Base-by-base conservation (phyloP, 768 basidiomycete genomes). In the Hydnum rufescens region DNA sequence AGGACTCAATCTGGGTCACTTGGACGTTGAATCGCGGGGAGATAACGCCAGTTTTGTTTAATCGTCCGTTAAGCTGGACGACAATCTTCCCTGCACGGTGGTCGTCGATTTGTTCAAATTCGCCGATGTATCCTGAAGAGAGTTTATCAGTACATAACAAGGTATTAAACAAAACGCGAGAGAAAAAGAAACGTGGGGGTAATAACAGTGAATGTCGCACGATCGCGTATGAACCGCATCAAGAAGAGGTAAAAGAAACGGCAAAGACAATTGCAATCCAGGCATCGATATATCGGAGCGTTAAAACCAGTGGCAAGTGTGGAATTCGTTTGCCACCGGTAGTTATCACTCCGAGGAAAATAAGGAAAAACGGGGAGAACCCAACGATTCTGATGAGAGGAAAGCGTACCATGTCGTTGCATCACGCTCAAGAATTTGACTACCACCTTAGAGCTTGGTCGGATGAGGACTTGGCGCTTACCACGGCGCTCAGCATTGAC, bases 11-110 rank as follows among this genome's bases (percentile, higher is more conserved):
- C 64, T 92, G 82, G 61, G 68, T 79, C 57, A 85, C 81, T 65
- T 90, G 85, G 60, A 97, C 78, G 70, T 97, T 96, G 77, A 87
- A 97, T 52, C 95, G 84, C 42, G 93, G 92, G n/a, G 92, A 96
- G 70, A 96, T 96, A 64, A 99, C 93, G 60, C 93, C 95, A n/a
- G 82, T 83, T 73, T 99, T 99, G 77, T 99, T 99, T 61, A 99
- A 77, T 56, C 89, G 85, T 44, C 95, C 95, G 64, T 95, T 99
- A 54, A 99, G 80, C 70, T 99, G 92, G 61, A 97, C 77, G 62
- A 99, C 92, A 59, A 99, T 88, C 71, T 97, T 99, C 62, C 89
- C 89, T 4, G 88, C 80, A 55, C 93, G 90, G 68, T 97, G 95
- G 72, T 99, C 95, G 63, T 99, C 95, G 65, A 96, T 82, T 68